Conservation (phyloP, 2,329 filamentous ascomycete species). For the Colletotrichum somersetense region DNA sequence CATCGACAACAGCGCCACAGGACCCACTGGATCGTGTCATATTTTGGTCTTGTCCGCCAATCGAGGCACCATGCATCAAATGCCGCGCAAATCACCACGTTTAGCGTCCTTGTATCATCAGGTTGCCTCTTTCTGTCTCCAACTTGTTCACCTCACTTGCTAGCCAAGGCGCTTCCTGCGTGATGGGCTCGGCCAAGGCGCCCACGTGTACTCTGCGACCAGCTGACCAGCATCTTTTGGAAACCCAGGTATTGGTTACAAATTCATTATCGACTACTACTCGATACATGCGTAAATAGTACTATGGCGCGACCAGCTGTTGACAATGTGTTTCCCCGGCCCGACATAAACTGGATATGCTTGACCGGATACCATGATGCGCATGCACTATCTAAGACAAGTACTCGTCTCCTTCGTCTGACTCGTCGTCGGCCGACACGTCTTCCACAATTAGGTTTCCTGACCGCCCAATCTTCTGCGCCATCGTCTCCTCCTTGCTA, state of each 20-base stretch:
- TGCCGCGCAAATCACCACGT: conserved; percentile 31
- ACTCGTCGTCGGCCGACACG: conserved; percentile 54
- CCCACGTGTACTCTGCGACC: not conserved
- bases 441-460: conserved; percentile 92
- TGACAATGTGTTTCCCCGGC: not conserved
- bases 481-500: conserved; percentile 73
- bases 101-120: conserved; percentile 16
- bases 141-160: not conserved
- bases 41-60: not conserved
- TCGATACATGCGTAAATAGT: not conserved
- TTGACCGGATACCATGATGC: not conserved
- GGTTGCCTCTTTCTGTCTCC: conserved; percentile 17
- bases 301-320: conserved; percentile 18
- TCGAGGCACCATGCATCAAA: conserved; percentile 23
- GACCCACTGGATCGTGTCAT: conserved; percentile 20
- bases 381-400: conserved; percentile 5
- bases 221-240: not conserved
- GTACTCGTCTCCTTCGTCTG: conserved; percentile 36
- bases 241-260: not conserved
- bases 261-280: not conserved
- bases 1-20: conserved; percentile 23
- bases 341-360: not conserved
- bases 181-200: not conserved
- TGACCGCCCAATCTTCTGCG: conserved; percentile 81
- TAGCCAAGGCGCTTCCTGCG: conserved; percentile 10